Evolutionary conservation across 1,284 basidiomycete genomes (phyloP), one percentile per base, ranked within the genome.

Genomic region (Sanghuangporus sanghuang): DNA sequence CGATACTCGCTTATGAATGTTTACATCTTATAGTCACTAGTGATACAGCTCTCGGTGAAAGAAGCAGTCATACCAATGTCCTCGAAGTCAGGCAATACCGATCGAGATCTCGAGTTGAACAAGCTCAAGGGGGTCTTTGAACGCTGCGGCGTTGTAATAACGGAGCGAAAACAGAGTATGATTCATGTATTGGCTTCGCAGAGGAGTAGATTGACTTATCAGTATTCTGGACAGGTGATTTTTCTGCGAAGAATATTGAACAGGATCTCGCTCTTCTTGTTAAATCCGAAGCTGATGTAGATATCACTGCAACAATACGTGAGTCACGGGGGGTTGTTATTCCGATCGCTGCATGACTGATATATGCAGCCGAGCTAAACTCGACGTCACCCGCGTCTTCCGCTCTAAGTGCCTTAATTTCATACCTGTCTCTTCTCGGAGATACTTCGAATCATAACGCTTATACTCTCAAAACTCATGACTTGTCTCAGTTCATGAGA

Each of bases 21-120:
- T 12, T 56, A 6, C 12, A n/a, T 7, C 38, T 44, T 16, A 35
- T 71, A 97, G 93, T 96, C 94, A 3, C 83, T 99, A 14, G 79
- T 98, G 55, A 98, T 99, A 66, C 97, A 99, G 74, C 85, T 99
- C 1, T 96, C 94, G 2, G 94, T 96, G 52, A 99, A 99, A 74
- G 97, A 99, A 75, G 95, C 93, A 38, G 82, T 91, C 64, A 79
- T 91, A 42, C 81, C 87, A 0, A 84, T 84, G 0, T 87, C 87
- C n/a, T 90, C 89, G 3, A 74, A 77, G 0, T 81, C 84, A 36
- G 88, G 88, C 0, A 85, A 77, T 1, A 87, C 89, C 0, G 88
- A 91, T 71, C 82, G 89, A 38, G 95, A 98, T 72, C 81, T 95
- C 64, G 96, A 99, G 68, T 76, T 96, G 36, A 86, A 85, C 68